Evolutionary conservation across 2,329 filamentous ascomycete species (phyloP), one percentile per base, ranked within the genome.

Genomic region (Aspergillus ibericus): DNA sequence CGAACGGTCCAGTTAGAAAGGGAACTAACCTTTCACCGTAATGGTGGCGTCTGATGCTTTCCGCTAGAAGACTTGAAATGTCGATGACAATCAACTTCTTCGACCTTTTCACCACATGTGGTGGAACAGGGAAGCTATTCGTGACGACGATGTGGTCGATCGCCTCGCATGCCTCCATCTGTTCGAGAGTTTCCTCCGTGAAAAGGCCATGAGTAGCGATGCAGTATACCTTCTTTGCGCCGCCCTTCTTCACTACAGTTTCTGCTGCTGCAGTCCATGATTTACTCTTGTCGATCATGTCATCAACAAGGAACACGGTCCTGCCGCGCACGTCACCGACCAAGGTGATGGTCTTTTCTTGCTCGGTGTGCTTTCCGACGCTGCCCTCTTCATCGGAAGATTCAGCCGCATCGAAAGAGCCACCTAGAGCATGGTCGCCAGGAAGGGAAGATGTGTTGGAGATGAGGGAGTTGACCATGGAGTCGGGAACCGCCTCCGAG

Each of bases 221-320:
- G 81, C 92, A 96, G 77, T 96, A 98, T 35, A 99, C 95, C 76
- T 90, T 95, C 68, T 91, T 96, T 1, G 95, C 95, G 46, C 87
- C 85, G 64, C 95, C 96, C 63, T 90, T 87, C 82, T 98, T 98
- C 54, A 96, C 91, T 2, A 96, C 93, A 1, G 93, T 96, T 80
- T 99, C 95, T 12, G 95, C 95, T 6, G 95, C 95, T 5, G 93
- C 93, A 66, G 99, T 96, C 95, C 95, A 99, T 6, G 92, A 96
- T 13, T 90, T 91, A 9, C 92, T 88, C 79, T 96, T 97, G 79
- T 99, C 95, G 70, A 99, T 97, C 90, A 99, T 98, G 74, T 99
- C 95, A 74, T 99, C 95, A 51, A 99, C 90, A 61, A 99, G 92
- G 72, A 99, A 89, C 55, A 98, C 95, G 0, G 91, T 88, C 59